phyloP scores from a whole-genome alignment of 495 filamentous ascomycete genomes.

The Peziza echinospora region DNA sequence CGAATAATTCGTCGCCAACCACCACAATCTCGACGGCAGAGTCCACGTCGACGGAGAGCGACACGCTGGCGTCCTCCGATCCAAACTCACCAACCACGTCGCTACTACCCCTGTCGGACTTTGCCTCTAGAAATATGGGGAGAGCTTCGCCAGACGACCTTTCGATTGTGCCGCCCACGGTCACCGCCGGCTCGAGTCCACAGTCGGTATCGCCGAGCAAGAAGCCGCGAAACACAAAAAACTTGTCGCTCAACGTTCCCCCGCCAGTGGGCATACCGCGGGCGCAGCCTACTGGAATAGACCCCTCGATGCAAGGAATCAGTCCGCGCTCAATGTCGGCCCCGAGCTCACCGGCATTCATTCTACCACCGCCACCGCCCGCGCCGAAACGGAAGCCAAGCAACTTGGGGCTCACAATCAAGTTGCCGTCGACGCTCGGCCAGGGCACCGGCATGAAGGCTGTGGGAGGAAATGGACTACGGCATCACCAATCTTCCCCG shows the following conservation, averaged over 20 bases:
- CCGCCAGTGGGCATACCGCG: slow-evolving; percentile 24
- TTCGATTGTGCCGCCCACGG: slow-evolving; percentile 17
- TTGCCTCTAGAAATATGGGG: slow-evolving; percentile 27
- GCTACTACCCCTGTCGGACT: slow-evolving; percentile 26
- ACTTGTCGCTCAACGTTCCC: slow-evolving; percentile 69
- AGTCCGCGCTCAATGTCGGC: slow-evolving; percentile 34
- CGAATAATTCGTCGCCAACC: slow-evolving; percentile 82
- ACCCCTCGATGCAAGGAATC: slow-evolving; percentile 27
- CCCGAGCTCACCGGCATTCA: slow-evolving; percentile 62
- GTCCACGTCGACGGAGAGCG: slow-evolving; percentile 68
- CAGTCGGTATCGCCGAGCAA: slow-evolving; percentile 44
- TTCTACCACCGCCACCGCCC: slow-evolving; percentile 47
- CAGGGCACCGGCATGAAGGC: slow-evolving; percentile 19
- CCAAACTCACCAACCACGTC: slow-evolving; percentile 47
- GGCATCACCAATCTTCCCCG: slow-evolving; percentile 49
- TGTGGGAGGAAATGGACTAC: slow-evolving; percentile 24
- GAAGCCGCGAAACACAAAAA: slow-evolving; percentile 77
- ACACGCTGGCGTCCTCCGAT: slow-evolving; percentile 78
- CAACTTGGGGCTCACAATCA: slow-evolving; percentile 47
- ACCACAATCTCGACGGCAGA: slow-evolving; percentile 88
- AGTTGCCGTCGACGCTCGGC: slow-evolving; percentile 33
- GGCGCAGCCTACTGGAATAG: slow-evolving; percentile 26
- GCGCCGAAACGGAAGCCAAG: slow-evolving; percentile 51
- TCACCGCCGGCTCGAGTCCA: slow-evolving; percentile 10
- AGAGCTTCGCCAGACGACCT: slow-evolving; percentile 19